Evolutionary conservation across 345 rosid species (phyloP).

Genomic region (Euclidium syriacum): DNA sequence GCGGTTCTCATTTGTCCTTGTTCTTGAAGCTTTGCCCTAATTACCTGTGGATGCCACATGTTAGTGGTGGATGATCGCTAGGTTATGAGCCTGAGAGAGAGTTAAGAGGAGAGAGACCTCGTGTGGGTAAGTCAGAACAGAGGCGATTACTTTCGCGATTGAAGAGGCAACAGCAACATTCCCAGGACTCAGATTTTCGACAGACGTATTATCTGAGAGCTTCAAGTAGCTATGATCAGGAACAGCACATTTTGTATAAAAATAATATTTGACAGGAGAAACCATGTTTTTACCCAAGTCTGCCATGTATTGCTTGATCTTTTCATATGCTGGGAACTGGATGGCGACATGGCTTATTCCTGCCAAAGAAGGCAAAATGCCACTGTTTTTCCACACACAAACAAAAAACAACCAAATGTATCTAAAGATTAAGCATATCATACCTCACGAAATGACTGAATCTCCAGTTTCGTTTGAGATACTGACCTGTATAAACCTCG

Average conservation of each 20-base stretch:
- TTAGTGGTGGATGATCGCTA: background rate
- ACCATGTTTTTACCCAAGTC: slow-evolving; percentile 43
- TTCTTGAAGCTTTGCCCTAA: slow-evolving; percentile 94
- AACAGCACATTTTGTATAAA: background rate
- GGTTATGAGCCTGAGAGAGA: background rate
- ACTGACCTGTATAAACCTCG: slow-evolving; percentile 88
- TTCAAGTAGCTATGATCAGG: slow-evolving; percentile 25
- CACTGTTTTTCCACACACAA: slow-evolving; percentile 51
- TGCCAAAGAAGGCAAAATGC: slow-evolving; percentile 68
- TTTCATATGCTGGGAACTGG: slow-evolving; percentile 81
- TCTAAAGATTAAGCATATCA: background rate
- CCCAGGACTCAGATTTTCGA: slow-evolving; percentile 52
- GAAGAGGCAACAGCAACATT: slow-evolving; percentile 81
- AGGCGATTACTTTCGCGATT: slow-evolving; percentile 73
- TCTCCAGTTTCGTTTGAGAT: background rate
- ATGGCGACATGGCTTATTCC: slow-evolving; percentile 82
- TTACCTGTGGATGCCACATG: slow-evolving; percentile 44
- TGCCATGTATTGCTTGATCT: slow-evolving; percentile 79
- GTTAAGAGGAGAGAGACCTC: slow-evolving; percentile 49
- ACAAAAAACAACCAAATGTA: background rate
- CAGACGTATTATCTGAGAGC: slow-evolving; percentile 54
- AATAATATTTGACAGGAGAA: background rate
- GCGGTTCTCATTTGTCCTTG: slow-evolving; percentile 65
- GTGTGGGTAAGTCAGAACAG: slow-evolving; percentile 83
- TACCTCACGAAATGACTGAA: background rate